Evolutionary conservation across 2,329 filamentous ascomycete species (phyloP).

Genomic region (Colletotrichum lupini): DNA sequence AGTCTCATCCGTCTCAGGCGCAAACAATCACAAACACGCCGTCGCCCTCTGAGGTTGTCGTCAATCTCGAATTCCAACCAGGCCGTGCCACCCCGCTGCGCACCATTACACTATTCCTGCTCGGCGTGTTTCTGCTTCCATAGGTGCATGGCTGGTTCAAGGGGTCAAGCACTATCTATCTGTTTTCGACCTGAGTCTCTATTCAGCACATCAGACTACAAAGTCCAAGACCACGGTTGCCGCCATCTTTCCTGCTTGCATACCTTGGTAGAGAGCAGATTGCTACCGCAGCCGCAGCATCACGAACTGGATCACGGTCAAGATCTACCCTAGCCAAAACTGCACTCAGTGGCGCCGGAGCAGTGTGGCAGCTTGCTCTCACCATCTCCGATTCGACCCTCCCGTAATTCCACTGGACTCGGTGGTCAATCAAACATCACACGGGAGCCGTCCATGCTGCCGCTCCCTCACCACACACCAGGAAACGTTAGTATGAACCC

Average conservation of each 20-base stretch:
- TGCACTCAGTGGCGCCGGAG: background rate
- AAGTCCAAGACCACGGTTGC: background rate
- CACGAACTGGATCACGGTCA: background rate
- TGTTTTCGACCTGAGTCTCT: background rate
- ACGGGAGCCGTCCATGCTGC: background rate
- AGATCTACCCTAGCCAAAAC: background rate
- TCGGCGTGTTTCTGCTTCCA: slow-evolving; percentile 2
- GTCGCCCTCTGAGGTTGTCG: background rate
- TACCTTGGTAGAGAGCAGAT: background rate
- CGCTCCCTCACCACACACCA: background rate
- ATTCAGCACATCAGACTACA: background rate
- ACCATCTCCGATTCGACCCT: background rate
- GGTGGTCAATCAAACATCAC: background rate
- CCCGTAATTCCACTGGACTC: background rate
- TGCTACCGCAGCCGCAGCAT: background rate
- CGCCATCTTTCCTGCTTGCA: background rate
- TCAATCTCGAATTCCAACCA: slow-evolving; percentile 14
- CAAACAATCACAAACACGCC: slow-evolving; percentile 14
- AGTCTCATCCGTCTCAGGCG: slow-evolving; percentile 16
- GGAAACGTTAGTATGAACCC: background rate
- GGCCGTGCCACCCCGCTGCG: background rate
- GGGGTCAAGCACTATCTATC: background rate
- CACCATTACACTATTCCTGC: background rate
- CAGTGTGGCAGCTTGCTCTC: background rate
- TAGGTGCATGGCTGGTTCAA: background rate